phyloP scores from a whole-genome alignment of 2,329 filamentous ascomycete species.

The Trichoderma polysporum region DNA sequence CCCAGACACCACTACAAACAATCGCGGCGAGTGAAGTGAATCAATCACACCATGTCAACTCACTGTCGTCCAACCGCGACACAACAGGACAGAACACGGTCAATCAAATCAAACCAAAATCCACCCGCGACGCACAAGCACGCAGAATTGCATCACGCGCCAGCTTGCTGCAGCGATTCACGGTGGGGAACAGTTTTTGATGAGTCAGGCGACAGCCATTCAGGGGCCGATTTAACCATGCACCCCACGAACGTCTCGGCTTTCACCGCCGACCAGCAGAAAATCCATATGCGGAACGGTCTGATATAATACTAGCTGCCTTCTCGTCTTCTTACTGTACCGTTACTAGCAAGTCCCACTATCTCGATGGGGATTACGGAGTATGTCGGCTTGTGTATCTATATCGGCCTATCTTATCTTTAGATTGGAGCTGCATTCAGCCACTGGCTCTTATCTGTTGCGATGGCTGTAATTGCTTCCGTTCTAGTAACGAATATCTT shows the following conservation, averaged over 20 bases:
- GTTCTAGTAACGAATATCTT: not conserved
- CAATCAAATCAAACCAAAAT: not conserved
- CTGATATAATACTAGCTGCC: not conserved
- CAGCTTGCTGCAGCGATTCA: constrained; percentile 15
- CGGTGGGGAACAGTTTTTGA: not conserved
- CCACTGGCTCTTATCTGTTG: not conserved
- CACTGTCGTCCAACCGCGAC: not conserved
- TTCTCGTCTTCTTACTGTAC: too few species aligned
- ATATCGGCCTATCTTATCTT: not conserved
- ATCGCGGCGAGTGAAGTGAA: not conserved
- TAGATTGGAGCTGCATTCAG: not conserved
- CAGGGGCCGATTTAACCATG: constrained; percentile 12
- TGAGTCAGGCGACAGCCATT: constrained; percentile 21
- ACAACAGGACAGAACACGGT: not conserved
- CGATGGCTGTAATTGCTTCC: not conserved
- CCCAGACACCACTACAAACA: not conserved
- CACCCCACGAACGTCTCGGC: constrained; percentile 19
- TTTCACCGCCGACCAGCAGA: constrained; percentile 7
- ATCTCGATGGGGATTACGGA: not conserved
- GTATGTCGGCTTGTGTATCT: too few species aligned
- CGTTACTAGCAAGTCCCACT: not conserved
- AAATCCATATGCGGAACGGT: not conserved
- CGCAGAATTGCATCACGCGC: constrained; percentile 22
- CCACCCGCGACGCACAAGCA: constrained; percentile 5
- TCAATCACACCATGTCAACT: not conserved